Conservation (phyloP, 148 eudicot species). For the Linanthus parryae region DNA sequence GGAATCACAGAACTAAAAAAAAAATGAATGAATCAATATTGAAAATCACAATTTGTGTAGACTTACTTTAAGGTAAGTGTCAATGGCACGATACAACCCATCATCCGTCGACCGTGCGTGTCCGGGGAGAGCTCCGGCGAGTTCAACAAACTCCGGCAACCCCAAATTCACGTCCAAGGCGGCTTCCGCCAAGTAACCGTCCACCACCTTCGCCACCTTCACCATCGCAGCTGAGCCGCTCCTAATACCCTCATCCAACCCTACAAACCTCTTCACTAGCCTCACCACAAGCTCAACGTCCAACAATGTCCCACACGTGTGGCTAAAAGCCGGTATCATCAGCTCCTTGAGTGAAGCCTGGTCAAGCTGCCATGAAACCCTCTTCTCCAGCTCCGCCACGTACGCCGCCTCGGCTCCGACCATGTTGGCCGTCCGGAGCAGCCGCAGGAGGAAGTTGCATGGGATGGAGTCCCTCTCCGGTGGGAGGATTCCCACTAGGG, state of each 20-base stretch:
- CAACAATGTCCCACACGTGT: conserved; percentile 53
- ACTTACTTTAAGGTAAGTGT: conserved; percentile 78
- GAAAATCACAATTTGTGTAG: not conserved
- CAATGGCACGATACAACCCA: conserved; percentile 77
- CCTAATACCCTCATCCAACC: conserved; percentile 38
- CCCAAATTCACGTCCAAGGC: conserved; percentile 56
- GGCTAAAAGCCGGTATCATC: conserved; percentile 77
- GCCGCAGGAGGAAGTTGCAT: conserved; percentile 68
- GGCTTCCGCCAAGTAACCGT: conserved; percentile 66
- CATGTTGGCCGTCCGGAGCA: conserved; percentile 49
- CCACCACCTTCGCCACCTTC: conserved; percentile 74
- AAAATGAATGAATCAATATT: not conserved
- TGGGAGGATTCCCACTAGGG: conserved; percentile 64
- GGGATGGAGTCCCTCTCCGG: conserved; percentile 57
- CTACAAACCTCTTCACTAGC: conserved; percentile 47
- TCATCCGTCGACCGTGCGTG: conserved; percentile 70
- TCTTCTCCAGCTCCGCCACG: conserved; percentile 47
- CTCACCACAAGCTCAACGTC: conserved; percentile 63
- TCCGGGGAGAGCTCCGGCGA: conserved; percentile 62
- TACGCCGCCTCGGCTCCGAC: conserved; percentile 35
- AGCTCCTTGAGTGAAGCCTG: conserved; percentile 64
- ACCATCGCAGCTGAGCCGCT: conserved; percentile 43
- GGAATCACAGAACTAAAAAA: no score
- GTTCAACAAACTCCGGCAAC: conserved; percentile 46
- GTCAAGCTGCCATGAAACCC: conserved; percentile 59